These are phyloP conservation scores for Tulasnella sp. DNA, from an alignment of 768 basidiomycete genomes.

Conservation along the genomic window DNA sequence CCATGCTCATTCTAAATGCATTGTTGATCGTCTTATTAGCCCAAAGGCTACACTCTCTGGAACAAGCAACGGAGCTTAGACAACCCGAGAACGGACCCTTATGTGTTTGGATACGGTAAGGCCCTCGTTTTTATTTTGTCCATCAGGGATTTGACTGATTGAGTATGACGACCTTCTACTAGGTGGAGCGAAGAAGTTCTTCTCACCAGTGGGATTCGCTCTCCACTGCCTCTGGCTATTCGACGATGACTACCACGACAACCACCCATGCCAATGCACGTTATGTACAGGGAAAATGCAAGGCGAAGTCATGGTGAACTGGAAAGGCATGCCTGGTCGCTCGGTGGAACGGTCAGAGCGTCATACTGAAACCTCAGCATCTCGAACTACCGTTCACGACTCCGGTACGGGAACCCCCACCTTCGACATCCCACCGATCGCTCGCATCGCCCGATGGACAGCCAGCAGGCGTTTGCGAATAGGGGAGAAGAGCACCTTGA, in stretches of 20 bases:
- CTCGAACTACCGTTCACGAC: neutral
- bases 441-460: neutral
- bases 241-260: conserved; percentile 4
- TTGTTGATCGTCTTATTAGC: neutral
- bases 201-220: conserved; percentile 6
- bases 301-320: neutral
- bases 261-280: conserved; percentile 5
- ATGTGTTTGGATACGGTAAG: conserved; percentile 11
- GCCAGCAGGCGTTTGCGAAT: neutral
- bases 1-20: too few relatives aligned
- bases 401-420: neutral
- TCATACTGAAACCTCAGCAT: neutral
- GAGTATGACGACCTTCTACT: neutral
- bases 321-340: neutral
- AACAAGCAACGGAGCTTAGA: neutral
- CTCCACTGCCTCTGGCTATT: conserved; percentile 8
- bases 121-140: neutral
- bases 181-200: conserved; percentile 1
- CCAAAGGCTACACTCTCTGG: conserved; percentile 10
- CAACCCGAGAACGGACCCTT: neutral
- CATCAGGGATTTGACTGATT: too few relatives aligned
- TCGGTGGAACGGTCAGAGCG: neutral
- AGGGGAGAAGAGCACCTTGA: neutral
- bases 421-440: neutral
- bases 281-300: neutral